Evolutionary conservation across 805 yeast genomes (phyloP).

Genomic region (Wickerhamomyces chambardii): DNA sequence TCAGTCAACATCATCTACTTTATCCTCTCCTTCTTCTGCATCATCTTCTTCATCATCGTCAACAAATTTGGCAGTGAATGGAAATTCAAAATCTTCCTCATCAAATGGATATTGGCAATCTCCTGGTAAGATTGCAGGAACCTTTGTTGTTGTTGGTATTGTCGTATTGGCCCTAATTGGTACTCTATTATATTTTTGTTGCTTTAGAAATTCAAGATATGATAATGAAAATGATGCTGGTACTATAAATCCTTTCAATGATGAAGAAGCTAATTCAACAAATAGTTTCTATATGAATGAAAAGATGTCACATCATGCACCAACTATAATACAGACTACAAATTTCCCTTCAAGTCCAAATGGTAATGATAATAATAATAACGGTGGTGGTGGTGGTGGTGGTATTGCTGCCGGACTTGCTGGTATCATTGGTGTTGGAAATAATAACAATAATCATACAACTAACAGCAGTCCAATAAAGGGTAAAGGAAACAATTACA

Average conservation of each 20-base stretch:
- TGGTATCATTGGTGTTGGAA: constrained; percentile 4
- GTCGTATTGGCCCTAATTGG: constrained; percentile 38
- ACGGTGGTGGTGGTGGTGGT: not conserved
- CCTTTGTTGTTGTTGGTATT: constrained; percentile 67
- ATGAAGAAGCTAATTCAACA: too few species aligned
- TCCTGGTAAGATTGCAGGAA: constrained; percentile 74
- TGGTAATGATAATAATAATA: constrained; percentile 7
- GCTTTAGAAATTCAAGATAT: constrained; percentile 16
- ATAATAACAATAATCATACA: constrained; percentile 2
- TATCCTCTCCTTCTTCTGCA: constrained; percentile 3
- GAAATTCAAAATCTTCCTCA: constrained; percentile 1
- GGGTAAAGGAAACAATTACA: too few species aligned
- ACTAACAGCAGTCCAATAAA: too few species aligned
- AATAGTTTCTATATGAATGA: too few species aligned
- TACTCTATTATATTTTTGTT: constrained; percentile 35
- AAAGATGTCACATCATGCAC: too few species aligned
- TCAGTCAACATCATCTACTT: constrained; percentile 7
- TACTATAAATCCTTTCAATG: not conserved
- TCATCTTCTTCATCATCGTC: constrained; percentile 9
- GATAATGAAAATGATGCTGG: constrained; percentile 7
- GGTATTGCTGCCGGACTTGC: constrained; percentile 4
- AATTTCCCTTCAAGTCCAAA: too few species aligned
- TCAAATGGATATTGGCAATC: constrained; percentile 52
- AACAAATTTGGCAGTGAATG: constrained; percentile 6
- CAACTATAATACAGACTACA: too few species aligned